phyloP scores from a whole-genome alignment of 805 yeast species.

The Lipomyces orientalis region DNA sequence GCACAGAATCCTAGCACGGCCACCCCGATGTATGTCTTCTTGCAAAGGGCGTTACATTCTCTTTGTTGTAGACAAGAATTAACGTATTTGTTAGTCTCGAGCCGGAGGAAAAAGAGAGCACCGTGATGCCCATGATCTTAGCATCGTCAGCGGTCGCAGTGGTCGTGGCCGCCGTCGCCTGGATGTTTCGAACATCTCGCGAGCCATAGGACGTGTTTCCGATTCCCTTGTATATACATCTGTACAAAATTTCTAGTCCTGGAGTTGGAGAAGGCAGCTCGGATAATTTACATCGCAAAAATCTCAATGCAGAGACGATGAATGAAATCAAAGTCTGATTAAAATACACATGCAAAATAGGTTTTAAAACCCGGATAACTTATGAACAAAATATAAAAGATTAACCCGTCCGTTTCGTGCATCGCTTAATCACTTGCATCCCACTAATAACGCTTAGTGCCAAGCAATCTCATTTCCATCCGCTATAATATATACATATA shows the following conservation, averaged over 20 bases:
- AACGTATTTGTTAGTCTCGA: conserved; percentile 19
- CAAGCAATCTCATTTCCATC: not conserved
- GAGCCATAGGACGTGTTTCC: not conserved
- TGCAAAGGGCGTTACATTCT: not conserved
- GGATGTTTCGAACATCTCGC: conserved; percentile 57
- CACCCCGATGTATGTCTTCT: conserved; percentile 51
- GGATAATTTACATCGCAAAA: not conserved
- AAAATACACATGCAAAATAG: not conserved
- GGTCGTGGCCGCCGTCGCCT: conserved; percentile 64
- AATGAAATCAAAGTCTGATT: too few species aligned
- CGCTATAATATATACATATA: not conserved
- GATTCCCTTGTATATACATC: not conserved
- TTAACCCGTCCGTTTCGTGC: not conserved
- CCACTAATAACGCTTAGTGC: not conserved
- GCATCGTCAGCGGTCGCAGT: conserved; percentile 75
- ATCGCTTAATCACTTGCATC: not conserved
- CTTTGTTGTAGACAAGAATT: not conserved
- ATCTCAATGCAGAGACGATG: too few species aligned
- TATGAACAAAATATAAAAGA: not conserved
- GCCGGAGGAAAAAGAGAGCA: conserved; percentile 62
- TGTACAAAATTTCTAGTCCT: not conserved
- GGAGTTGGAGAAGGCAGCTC: too few species aligned
- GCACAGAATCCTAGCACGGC: conserved; percentile 78
- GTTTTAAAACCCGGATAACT: not conserved
- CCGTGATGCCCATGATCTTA: conserved; percentile 58